Percentiles rank a stretch among this genome's conserved stretches.
These are phyloP conservation scores for Solanum gracilifrons DNA, from an alignment of 257 asterid species.

Conservation along the genomic window DNA sequence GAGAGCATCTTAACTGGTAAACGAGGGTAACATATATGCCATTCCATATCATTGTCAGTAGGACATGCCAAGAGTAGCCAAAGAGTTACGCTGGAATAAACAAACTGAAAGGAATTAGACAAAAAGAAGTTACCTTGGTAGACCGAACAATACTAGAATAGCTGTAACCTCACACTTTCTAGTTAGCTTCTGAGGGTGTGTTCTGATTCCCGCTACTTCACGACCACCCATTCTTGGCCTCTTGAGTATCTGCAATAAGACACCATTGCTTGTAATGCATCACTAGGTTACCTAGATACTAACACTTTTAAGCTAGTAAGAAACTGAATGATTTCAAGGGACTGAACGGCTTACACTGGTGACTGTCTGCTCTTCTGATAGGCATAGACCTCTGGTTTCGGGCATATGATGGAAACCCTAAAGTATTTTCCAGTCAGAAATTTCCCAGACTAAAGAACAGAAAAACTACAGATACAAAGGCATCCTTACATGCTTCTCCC, in stretches of 20 bases:
- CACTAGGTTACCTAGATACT: background rate
- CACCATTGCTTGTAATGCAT: background rate
- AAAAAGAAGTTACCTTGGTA: constrained; percentile 56
- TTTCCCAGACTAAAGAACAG: background rate
- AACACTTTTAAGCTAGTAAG: background rate
- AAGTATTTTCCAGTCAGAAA: background rate
- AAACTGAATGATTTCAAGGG: background rate
- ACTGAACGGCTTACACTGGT: constrained; percentile 48
- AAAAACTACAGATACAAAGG: background rate
- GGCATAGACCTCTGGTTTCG: constrained; percentile 89
- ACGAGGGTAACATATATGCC: background rate
- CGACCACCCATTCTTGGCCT: constrained; percentile 76
- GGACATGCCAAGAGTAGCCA: background rate
- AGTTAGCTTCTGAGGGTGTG: constrained; percentile 70
- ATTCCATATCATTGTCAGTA: background rate
- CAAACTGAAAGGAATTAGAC: background rate
- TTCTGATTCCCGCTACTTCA: constrained; percentile 64
- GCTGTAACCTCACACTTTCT: constrained; percentile 90
- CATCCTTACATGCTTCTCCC: constrained; percentile 73
- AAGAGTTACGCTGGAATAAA: background rate
- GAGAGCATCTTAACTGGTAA: background rate
- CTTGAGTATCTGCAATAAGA: constrained; percentile 41
- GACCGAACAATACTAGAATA: constrained; percentile 83
- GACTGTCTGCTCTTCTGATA: constrained; percentile 91
- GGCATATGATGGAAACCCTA: constrained; percentile 98